These are phyloP conservation scores for Ganoderma boninense DNA, from an alignment of 1,284 basidiomycete species.

Conservation along the genomic window DNA sequence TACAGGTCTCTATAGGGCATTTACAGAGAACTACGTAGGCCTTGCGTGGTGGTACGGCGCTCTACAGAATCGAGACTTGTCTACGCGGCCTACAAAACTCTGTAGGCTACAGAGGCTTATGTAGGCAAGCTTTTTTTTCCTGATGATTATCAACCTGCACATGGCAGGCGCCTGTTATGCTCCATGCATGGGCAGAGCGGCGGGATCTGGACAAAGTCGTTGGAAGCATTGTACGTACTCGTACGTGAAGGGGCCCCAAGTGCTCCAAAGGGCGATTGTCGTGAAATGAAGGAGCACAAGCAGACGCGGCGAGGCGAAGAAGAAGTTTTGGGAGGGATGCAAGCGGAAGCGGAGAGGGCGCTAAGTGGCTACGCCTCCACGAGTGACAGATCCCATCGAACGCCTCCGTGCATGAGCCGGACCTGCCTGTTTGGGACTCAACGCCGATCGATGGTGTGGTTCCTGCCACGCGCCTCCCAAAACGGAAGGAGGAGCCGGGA, in stretches of 20 bases:
- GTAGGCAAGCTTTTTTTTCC: too few relatives aligned
- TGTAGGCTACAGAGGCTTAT: too few relatives aligned
- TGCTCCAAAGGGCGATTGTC: conserved; percentile 22
- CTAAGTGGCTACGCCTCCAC: conserved; percentile 14
- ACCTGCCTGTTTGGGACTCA: conserved; percentile 29
- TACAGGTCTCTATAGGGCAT: too few relatives aligned
- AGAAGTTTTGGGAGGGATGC: conserved; percentile 15
- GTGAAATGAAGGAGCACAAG: conserved; percentile 21
- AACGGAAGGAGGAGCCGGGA: conserved; percentile 16
- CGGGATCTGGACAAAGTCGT: background rate
- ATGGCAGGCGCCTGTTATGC: background rate
- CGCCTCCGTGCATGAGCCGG: conserved; percentile 12
- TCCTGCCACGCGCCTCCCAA: conserved; percentile 14
- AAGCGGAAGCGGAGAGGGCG: conserved; percentile 26
- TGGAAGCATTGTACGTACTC: background rate
- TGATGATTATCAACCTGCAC: background rate
- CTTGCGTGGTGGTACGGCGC: too few relatives aligned
- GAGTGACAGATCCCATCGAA: conserved; percentile 27
- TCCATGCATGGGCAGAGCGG: background rate
- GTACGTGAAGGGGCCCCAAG: conserved; percentile 11
- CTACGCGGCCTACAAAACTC: too few relatives aligned
- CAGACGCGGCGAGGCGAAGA: conserved; percentile 21
- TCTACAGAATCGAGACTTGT: too few relatives aligned
- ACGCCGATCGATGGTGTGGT: conserved; percentile 31
- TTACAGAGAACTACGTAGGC: too few relatives aligned